Evolutionary conservation across 352 stramenopile genomes (phyloP), one percentile per base, ranked within the genome.

Genomic region (Phytophthora pluvialis): DNA sequence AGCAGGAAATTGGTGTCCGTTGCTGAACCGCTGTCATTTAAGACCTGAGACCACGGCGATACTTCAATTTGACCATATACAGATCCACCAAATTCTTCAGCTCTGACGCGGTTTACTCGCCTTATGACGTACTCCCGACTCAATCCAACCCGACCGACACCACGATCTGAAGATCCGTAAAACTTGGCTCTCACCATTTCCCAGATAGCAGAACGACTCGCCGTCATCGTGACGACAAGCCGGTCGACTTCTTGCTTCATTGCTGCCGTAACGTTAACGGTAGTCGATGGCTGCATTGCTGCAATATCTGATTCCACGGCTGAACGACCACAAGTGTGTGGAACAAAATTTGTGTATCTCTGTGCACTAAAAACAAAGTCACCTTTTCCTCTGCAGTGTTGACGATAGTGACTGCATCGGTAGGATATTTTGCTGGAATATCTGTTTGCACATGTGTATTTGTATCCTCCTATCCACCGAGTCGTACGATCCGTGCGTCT

Each of bases 61-160:
- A 36, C 39, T 51, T 60, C 40, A 15, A 60, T 36, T 15, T 60
- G 52, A 35, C 51, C 28, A 29, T 40, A 40, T 3, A 59, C 28
- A 12, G 51, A 49, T 18, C 51, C 51, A 5, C 38, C 38, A 42
- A 42, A 59, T 21, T 38, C n/a, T 16, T 59, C 51, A 3, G 26
- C 13, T 3, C 51, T 21, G 4, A 26, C 5, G 8, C 40, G 18
- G 18, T 42, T 40, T 5, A 44, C 28, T 10, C 52, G 15, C 3
- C 40, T n/a, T 18, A 36, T 26, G 3, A 60, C 40, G 1, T 49
- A 36, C 13, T 61, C 33, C 10, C 33, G 26, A 11, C 15, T 6
- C 1, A 50, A 32, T 4, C 39, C 39, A 13, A 11, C 18, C 29
- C 31, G 10, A 11, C 1, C 21, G 8, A 46, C 13, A 18, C 9